phyloP scores from a whole-genome alignment of 2,329 filamentous ascomycete genomes.

The Trichoderma oligosporum region DNA sequence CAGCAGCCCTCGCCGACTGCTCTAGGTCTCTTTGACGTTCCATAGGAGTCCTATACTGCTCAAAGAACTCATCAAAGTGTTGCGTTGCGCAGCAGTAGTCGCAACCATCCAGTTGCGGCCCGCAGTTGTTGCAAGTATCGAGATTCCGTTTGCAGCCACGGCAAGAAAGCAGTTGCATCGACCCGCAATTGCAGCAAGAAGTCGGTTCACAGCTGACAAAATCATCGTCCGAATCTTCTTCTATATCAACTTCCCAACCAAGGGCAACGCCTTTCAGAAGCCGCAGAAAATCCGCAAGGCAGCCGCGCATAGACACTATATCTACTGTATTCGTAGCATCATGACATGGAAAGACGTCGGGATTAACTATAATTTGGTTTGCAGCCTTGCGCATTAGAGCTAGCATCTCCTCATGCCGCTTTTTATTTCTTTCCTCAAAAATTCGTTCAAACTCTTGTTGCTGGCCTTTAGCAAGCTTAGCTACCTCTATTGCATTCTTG shows the following conservation, averaged over 20 bases:
- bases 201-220: no score
- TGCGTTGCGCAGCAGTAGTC: neutral
- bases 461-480: neutral
- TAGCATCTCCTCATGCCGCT: neutral
- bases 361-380: neutral
- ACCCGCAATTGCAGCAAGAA: neutral
- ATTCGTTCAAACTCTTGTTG: neutral
- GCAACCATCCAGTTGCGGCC: neutral
- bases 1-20: no score
- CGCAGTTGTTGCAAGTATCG: neutral
- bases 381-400: neutral
- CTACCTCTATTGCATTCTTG: neutral
- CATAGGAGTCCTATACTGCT: no score
- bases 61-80: no score
- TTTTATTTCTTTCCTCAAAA: neutral
- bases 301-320: neutral
- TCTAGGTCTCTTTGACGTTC: no score
- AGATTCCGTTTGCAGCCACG: neutral
- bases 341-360: neutral
- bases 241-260: neutral
- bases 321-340: neutral
- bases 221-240: neutral
- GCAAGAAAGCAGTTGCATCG: neutral
- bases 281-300: neutral
- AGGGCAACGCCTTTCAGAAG: neutral